Percentiles rank a stretch among this genome's conserved stretches.
These are phyloP conservation scores for Lactarius quietus DNA, from an alignment of 768 basidiomycete species.

Conservation along the genomic window DNA sequence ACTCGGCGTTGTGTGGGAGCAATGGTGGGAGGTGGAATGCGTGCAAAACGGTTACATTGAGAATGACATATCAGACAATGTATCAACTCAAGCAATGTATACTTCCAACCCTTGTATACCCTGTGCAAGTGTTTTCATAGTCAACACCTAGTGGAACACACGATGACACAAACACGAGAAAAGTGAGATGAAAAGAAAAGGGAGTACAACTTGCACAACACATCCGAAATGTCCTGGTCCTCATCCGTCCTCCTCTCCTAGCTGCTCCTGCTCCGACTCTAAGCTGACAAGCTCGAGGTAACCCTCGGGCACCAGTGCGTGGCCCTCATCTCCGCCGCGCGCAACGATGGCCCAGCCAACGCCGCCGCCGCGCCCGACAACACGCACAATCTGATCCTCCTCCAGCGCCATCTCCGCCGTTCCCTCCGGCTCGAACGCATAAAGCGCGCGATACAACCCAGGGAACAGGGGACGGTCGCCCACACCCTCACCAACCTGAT, in stretches of 20 bases:
- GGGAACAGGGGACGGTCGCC: conserved; percentile 46
- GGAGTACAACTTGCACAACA: background rate
- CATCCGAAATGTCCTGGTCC: conserved; percentile 3
- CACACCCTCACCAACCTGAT: conserved; percentile 24
- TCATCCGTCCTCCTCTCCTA: conserved; percentile 20
- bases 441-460: conserved; percentile 74
- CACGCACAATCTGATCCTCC: conserved; percentile 72
- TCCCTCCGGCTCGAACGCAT: conserved; percentile 75
- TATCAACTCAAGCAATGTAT: too few relatives aligned
- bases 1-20: too few relatives aligned
- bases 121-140: too few relatives aligned
- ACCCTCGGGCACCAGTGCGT: conserved; percentile 77
- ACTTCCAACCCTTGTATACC: too few relatives aligned
- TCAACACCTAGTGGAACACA: too few relatives aligned
- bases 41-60: too few relatives aligned
- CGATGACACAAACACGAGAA: background rate
- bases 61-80: too few relatives aligned
- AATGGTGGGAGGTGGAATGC: too few relatives aligned
- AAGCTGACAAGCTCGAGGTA: conserved; percentile 60
- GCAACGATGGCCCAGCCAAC: conserved; percentile 79
- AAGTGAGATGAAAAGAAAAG: background rate
- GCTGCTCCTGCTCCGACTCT: conserved; percentile 25
- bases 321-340: conserved; percentile 40
- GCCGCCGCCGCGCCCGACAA: conserved; percentile 71
- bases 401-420: conserved; percentile 77